These are phyloP conservation scores for Blastosporella zonata DNA, from an alignment of 1,284 basidiomycete species.

Conservation along the genomic window DNA sequence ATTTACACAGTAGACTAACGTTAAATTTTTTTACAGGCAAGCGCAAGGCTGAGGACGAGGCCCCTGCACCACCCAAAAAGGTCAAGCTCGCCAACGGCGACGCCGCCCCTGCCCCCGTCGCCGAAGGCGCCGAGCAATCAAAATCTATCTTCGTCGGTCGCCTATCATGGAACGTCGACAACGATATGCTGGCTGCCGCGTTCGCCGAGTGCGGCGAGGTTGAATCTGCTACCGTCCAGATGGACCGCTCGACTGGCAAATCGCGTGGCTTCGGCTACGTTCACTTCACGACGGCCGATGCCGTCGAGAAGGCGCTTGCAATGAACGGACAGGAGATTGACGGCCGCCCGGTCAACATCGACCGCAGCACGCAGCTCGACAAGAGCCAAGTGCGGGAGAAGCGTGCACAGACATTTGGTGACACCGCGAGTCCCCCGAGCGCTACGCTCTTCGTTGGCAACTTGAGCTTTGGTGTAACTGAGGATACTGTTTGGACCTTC, in stretches of 20 bases:
- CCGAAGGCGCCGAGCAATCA: conserved; percentile 48
- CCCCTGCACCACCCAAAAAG: conserved; percentile 74
- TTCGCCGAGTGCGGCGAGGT: conserved; percentile 90
- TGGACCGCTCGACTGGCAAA: conserved; percentile 85
- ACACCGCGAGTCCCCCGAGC: conserved; percentile 69
- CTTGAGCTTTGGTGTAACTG: conserved; percentile 77
- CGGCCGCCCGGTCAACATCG: conserved; percentile 85
- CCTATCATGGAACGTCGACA: conserved; percentile 97
- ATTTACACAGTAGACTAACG: not conserved
- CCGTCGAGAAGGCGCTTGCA: conserved; percentile 75
- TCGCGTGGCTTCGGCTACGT: conserved; percentile 96
- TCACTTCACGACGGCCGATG: conserved; percentile 78
- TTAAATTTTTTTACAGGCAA: conserved; percentile 48
- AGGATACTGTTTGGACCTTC: conserved; percentile 89
- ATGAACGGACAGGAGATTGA: conserved; percentile 88
- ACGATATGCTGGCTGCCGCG: conserved; percentile 92
- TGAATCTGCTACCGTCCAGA: conserved; percentile 84
- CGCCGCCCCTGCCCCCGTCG: conserved; percentile 45
- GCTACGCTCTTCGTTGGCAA: conserved; percentile 89
- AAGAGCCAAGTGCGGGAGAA: conserved; percentile 57
- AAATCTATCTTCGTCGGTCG: conserved; percentile 90
- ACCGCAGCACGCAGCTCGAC: conserved; percentile 70
- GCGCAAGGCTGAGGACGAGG: conserved; percentile 80
- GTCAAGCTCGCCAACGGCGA: conserved; percentile 65
- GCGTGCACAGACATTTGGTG: conserved; percentile 77